Evolutionary conservation across 352 stramenopile species (phyloP).

Genomic region (Globisporangium mamillatum): DNA sequence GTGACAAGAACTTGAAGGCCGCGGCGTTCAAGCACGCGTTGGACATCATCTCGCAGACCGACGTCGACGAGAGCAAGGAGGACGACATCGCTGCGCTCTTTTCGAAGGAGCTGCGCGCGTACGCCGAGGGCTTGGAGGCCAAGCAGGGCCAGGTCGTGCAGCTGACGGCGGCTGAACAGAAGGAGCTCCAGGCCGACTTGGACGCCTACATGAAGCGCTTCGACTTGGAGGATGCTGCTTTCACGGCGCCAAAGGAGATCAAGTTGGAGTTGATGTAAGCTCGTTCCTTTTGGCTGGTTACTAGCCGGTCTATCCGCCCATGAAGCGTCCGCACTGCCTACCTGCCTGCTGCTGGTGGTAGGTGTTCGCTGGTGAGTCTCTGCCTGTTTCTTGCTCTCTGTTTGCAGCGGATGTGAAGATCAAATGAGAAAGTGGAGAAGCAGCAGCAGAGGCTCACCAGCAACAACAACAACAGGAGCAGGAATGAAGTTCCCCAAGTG

Average conservation of each 20-base stretch:
- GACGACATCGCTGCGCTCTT: constrained; percentile 83
- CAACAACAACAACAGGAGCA: neutral
- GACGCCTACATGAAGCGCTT: constrained; percentile 88
- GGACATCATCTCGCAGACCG: constrained; percentile 71
- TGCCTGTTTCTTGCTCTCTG: neutral
- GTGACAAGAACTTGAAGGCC: constrained; percentile 84
- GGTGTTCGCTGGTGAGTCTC: constrained; percentile 3
- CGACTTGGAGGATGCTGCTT: constrained; percentile 70
- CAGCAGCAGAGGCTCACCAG: neutral
- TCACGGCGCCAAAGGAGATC: constrained; percentile 82
- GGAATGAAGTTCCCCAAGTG: neutral
- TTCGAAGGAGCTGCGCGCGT: constrained; percentile 79
- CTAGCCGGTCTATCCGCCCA: too few species aligned
- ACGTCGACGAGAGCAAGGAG: constrained; percentile 76
- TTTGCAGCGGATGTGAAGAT: neutral
- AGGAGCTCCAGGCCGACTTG: constrained; percentile 77
- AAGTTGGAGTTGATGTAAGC: constrained; percentile 86
- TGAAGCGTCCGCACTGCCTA: neutral
- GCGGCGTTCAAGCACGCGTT: constrained; percentile 83
- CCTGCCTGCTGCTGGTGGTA: neutral
- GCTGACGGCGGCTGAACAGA: constrained; percentile 74
- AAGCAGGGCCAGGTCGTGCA: constrained; percentile 79
- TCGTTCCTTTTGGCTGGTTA: neutral
- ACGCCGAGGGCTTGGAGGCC: constrained; percentile 65
- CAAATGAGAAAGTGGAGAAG: neutral